Percentiles rank a stretch among this genome's conserved stretches.
These are phyloP conservation scores for Coemansia sp. DNA, from an alignment of 192 early-diverging fungal genomes.

Conservation along the genomic window DNA sequence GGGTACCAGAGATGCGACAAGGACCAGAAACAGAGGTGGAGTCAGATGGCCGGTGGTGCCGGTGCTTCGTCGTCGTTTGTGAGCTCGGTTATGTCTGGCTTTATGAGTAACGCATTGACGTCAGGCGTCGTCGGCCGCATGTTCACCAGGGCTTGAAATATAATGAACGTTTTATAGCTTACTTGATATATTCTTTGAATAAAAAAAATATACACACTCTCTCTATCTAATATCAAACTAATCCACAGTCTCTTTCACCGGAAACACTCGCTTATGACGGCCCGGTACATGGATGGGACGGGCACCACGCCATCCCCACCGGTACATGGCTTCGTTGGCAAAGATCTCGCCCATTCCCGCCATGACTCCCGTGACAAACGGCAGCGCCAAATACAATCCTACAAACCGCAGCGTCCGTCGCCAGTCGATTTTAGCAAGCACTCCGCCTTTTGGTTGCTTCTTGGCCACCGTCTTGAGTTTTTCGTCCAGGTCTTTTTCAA, in stretches of 20 bases:
- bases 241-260: slow-evolving; percentile 3
- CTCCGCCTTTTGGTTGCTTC: no score
- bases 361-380: slow-evolving; percentile 53
- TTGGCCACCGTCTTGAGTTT: no score
- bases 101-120: slow-evolving; percentile 43
- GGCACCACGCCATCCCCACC: slow-evolving; percentile 66
- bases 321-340: slow-evolving; percentile 71
- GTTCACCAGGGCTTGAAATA: slow-evolving; percentile 33
- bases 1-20: slow-evolving; percentile 96
- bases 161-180: neutral
- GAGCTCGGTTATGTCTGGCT: slow-evolving; percentile 52
- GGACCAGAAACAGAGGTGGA: slow-evolving; percentile 77
- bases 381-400: slow-evolving; percentile 41
- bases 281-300: slow-evolving; percentile 31
- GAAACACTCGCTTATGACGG: slow-evolving; percentile 28
- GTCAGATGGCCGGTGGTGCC: slow-evolving; percentile 55
- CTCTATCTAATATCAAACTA: neutral
- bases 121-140: slow-evolving; percentile 36
- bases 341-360: slow-evolving; percentile 77
- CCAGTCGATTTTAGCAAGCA: slow-evolving; percentile 16
- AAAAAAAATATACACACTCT: neutral
- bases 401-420: slow-evolving; percentile 19
- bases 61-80: slow-evolving; percentile 29
- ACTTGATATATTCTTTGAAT: neutral
- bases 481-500: no score